phyloP scores from a whole-genome alignment of 305 asterid species.

The Solanum hybrid region DNA sequence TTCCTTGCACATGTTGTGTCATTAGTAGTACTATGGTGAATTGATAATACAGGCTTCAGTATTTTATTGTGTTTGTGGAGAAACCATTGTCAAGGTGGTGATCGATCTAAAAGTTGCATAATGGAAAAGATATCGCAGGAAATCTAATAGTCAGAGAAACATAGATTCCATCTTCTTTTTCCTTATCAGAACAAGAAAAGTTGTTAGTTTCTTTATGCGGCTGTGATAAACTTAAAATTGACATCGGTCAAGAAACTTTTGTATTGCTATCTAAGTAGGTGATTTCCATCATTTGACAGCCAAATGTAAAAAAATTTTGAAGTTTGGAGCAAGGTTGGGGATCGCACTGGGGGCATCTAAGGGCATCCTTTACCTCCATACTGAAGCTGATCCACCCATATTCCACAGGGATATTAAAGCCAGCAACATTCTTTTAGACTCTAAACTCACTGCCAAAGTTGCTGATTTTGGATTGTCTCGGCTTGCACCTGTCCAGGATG shows the following conservation, averaged over 20 bases:
- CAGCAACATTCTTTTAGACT: slow-evolving; percentile 71
- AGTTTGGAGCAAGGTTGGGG: slow-evolving; percentile 55
- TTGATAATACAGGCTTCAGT: not conserved
- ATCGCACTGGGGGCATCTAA: slow-evolving; percentile 73
- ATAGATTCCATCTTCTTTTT: not conserved
- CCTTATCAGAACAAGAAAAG: not conserved
- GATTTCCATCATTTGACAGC: slow-evolving; percentile 25
- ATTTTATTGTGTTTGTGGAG: not conserved
- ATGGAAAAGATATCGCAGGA: not conserved
- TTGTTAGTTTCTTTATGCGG: not conserved
- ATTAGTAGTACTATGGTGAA: not conserved
- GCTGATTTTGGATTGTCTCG: slow-evolving; percentile 88
- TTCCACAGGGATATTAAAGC: slow-evolving; percentile 90
- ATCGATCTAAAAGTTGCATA: not conserved
- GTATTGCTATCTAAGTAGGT: not conserved
- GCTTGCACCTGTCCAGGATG: slow-evolving; percentile 63
- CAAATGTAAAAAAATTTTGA: slow-evolving; percentile 35
- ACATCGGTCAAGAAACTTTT: not conserved
- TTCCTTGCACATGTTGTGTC: not conserved
- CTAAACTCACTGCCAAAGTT: slow-evolving; percentile 72
- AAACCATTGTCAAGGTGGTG: not conserved
- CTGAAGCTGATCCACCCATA: slow-evolving; percentile 88
- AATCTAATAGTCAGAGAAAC: not conserved
- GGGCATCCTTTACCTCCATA: slow-evolving; percentile 81
- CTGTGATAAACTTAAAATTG: not conserved